Evolutionary conservation across 805 yeast genomes (phyloP).

Genomic region (Metschnikowia similis): DNA sequence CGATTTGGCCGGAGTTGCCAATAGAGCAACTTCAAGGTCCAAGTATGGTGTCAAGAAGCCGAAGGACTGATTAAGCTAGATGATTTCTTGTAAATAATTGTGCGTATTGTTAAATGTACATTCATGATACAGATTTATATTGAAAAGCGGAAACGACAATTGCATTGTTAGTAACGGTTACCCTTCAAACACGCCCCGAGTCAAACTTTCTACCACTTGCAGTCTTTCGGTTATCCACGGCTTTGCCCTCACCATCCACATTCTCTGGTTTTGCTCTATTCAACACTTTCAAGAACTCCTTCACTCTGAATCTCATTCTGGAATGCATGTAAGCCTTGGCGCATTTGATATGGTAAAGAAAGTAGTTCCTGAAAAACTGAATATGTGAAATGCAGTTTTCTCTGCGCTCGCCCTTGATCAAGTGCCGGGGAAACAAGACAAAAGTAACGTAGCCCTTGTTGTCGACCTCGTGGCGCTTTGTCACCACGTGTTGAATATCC

Average conservation of each 20-base stretch:
- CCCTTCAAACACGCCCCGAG: slow-evolving; percentile 12
- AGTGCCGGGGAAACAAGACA: slow-evolving; percentile 80
- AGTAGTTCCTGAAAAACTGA: slow-evolving; percentile 89
- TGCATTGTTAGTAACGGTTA: background rate
- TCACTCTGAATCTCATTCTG: slow-evolving; percentile 94
- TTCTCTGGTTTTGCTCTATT: slow-evolving; percentile 96
- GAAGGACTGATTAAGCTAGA: slow-evolving; percentile 21
- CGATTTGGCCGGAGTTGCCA: slow-evolving; percentile 93
- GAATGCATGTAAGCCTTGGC: slow-evolving; percentile 98
- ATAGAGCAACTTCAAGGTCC: slow-evolving; percentile 83
- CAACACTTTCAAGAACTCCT: slow-evolving; percentile 88
- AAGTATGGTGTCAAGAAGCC: slow-evolving; percentile 93
- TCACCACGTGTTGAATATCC: slow-evolving; percentile 47
- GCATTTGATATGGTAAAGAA: slow-evolving; percentile 98
- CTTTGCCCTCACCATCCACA: slow-evolving; percentile 60
- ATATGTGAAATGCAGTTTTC: slow-evolving; percentile 90
- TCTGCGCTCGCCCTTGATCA: slow-evolving; percentile 56
- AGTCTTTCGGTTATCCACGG: slow-evolving; percentile 53
- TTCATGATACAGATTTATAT: background rate
- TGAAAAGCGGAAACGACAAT: background rate
- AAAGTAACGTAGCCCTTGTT: slow-evolving; percentile 55
- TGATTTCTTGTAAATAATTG: slow-evolving; percentile 4
- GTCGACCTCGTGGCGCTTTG: slow-evolving; percentile 42
- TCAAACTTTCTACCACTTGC: slow-evolving; percentile 71
- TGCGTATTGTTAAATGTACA: background rate